Evolutionary conservation across 257 asterid species (phyloP).

Genomic region (Striga asiatica): DNA sequence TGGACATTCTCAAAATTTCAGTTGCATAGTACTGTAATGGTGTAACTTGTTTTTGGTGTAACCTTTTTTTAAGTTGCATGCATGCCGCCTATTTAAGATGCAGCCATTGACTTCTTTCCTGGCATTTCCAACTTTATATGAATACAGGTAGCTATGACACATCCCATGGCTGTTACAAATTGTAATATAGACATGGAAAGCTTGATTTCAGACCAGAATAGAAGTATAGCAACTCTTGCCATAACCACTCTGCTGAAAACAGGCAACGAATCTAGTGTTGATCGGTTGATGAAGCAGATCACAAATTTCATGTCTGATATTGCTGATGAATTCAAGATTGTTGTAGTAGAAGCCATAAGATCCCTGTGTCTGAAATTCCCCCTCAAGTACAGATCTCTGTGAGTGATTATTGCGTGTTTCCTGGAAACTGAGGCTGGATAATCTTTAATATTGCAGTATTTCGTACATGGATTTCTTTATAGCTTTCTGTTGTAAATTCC

Average conservation of each 20-base stretch:
- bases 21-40: background rate
- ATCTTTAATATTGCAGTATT: slow-evolving; percentile 13
- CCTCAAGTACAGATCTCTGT: slow-evolving; percentile 85
- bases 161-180: slow-evolving; percentile 84
- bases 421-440: slow-evolving; percentile 6
- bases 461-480: background rate
- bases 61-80: background rate
- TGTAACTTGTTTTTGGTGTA: too few species aligned
- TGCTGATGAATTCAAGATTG: slow-evolving; percentile 95
- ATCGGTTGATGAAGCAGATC: slow-evolving; percentile 88
- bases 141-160: slow-evolving; percentile 89
- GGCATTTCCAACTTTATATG: slow-evolving; percentile 11
- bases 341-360: slow-evolving; percentile 88
- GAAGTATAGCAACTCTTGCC: slow-evolving; percentile 32
- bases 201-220: slow-evolving; percentile 84
- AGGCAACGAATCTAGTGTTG: slow-evolving; percentile 92
- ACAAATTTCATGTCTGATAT: slow-evolving; percentile 92
- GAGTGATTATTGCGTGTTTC: slow-evolving; percentile 28
- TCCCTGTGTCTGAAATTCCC: slow-evolving; percentile 91
- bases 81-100: background rate
- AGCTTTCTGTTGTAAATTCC: background rate
- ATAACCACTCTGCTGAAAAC: slow-evolving; percentile 90
- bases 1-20: background rate
- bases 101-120: slow-evolving; percentile 1
- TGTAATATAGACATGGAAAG: slow-evolving; percentile 95